phyloP scores from a whole-genome alignment of 73 alveolate genomes.

The Uronychia binucleata region DNA sequence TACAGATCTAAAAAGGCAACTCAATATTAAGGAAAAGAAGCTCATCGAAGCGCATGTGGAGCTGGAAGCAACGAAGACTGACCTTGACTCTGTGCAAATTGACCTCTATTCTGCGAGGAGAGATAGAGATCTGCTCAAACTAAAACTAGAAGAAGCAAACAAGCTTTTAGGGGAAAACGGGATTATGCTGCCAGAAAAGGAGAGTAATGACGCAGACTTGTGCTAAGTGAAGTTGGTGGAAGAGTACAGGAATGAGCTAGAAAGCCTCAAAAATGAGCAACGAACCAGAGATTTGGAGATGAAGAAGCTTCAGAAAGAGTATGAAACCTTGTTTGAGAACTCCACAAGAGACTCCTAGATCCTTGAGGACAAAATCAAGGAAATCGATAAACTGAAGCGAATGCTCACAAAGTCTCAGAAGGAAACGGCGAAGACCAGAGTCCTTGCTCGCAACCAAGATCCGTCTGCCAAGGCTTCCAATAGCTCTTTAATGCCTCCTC shows the following conservation, averaged over 20 bases:
- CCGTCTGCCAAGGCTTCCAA: conserved; percentile 11
- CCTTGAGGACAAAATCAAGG: conserved; percentile 31
- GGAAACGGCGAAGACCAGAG: background rate
- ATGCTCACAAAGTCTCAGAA: conserved; percentile 2
- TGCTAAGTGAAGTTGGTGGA: conserved; percentile 17
- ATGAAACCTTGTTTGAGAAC: conserved; percentile 11
- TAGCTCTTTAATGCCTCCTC: background rate
- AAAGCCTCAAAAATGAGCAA: conserved; percentile 5
- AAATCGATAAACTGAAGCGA: conserved; percentile 41
- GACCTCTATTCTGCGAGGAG: conserved; percentile 17
- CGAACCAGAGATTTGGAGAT: conserved; percentile 21
- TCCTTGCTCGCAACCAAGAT: background rate
- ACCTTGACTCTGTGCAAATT: background rate
- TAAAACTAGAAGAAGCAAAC: background rate
- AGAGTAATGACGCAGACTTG: background rate
- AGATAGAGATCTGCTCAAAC: conserved; percentile 29
- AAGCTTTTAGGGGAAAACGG: background rate
- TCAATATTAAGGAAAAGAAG: conserved; percentile 18
- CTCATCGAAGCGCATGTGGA: background rate
- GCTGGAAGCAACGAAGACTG: background rate
- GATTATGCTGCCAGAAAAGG: background rate
- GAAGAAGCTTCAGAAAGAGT: conserved; percentile 4
- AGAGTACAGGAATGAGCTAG: conserved; percentile 27
- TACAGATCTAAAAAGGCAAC: background rate
- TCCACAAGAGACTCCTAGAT: conserved; percentile 20